Conservation (phyloP, 176 grass and related monocot genomes). For the Carex cristatella region DNA sequence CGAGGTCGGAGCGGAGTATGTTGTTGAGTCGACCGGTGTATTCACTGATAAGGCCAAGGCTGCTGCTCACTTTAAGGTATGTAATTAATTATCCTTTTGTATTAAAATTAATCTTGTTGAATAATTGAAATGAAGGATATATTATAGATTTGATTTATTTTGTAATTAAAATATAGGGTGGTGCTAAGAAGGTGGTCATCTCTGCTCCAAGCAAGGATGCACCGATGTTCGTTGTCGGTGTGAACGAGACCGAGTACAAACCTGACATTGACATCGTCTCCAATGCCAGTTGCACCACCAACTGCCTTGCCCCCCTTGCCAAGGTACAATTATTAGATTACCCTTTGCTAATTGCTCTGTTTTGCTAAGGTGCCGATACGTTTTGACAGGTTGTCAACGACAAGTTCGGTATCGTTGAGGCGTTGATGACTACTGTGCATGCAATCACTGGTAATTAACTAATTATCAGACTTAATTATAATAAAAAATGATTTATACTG, state of each 20-base stretch:
- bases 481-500: too few species aligned
- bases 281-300: conserved; percentile 82
- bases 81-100: background rate
- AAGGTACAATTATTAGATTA: conserved; percentile 29
- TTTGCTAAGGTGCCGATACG: background rate
- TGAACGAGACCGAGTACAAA: conserved; percentile 74
- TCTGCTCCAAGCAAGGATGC: conserved; percentile 83
- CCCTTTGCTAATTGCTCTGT: background rate
- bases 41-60: conserved; percentile 81
- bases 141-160: background rate
- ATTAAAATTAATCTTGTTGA: too few species aligned
- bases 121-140: background rate
- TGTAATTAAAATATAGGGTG: conserved; percentile 35
- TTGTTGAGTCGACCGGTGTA: conserved; percentile 77
- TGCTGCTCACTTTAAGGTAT: conserved; percentile 64
- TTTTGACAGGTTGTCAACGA: conserved; percentile 62
- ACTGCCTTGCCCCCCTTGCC: conserved; percentile 76
- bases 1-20: conserved; percentile 45
- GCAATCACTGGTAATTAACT: conserved; percentile 51
- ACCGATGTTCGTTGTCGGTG: conserved; percentile 72
- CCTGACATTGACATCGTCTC: conserved; percentile 62
- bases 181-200: conserved; percentile 88
- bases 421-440: conserved; percentile 76
- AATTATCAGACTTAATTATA: too few species aligned
- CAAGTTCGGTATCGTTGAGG: conserved; percentile 72